Evolutionary conservation across 768 basidiomycete species (phyloP).

Genomic region (Plicaturopsis crispa): DNA sequence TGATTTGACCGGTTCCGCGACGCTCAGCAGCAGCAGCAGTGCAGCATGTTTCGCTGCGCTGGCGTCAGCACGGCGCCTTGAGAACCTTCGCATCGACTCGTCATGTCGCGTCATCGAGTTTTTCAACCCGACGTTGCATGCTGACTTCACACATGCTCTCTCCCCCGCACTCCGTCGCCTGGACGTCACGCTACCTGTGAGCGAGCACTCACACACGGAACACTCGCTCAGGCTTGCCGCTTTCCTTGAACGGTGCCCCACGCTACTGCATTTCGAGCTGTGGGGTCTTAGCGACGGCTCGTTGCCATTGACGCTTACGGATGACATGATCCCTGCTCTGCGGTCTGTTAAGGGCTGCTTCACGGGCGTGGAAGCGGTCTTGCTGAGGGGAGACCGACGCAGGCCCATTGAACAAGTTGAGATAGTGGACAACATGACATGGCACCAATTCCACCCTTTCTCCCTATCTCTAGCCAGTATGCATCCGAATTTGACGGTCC

Average conservation of each 20-base stretch:
- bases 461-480: slow-evolving; percentile 9
- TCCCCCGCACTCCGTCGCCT: slow-evolving; percentile 10
- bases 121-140: slow-evolving; percentile 13
- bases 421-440: too few relatives aligned
- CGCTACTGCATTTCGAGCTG: too few relatives aligned
- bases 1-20: slow-evolving; percentile 23
- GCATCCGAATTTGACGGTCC: slow-evolving; percentile 17
- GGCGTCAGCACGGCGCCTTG: slow-evolving; percentile 27
- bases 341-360: slow-evolving; percentile 9
- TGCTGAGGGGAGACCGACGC: slow-evolving; percentile 11
- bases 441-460: too few relatives aligned
- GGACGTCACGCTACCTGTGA: too few relatives aligned
- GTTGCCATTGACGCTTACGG: too few relatives aligned
- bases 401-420: too few relatives aligned
- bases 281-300: too few relatives aligned
- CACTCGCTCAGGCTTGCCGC: too few relatives aligned
- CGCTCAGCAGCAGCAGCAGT: slow-evolving; percentile 6
- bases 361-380: slow-evolving; percentile 8
- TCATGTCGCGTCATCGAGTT: slow-evolving; percentile 29
- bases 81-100: slow-evolving; percentile 35
- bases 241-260: too few relatives aligned
- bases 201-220: too few relatives aligned
- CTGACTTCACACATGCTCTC: slow-evolving; percentile 8
- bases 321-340: slow-evolving; percentile 11
- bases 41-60: slow-evolving; percentile 19